Evolutionary conservation across 305 asterid genomes (phyloP), one percentile per base, ranked within the genome.

Genomic region (Solanum aculeatissimum): DNA sequence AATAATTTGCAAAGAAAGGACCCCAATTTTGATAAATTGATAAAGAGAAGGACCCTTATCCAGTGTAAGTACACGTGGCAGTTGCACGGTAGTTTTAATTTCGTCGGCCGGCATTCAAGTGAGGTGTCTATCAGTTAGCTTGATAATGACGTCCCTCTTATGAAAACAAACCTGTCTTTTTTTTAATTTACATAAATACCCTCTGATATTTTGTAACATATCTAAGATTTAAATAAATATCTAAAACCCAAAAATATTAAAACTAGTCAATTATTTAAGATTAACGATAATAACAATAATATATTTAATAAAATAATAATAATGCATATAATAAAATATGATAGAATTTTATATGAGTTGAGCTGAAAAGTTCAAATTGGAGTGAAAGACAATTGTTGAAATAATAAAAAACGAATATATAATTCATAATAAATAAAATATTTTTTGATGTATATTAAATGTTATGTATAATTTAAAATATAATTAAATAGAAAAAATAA

Each of bases 41-140:
- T 21, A 57, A 57, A 29, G 18, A 18, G 27, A 53, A 55, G 85
- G 25, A 75, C 43, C 90, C 93, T 92, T 89, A 90, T 90, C 95
- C 88, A 18, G 11, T 71, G 21, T 57, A 9, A 25, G 68, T 43
- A 88, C 87, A 89, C 93, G 91, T 90, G 93, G 92, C 91, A 88
- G 32, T 51, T 78, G 15, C 42, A 27, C 58, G 80, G 69, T 29
- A 40, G 19, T 74, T 71, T 62, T 57, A 78, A 57, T 75, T 43
- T 62, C 84, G 85, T 84, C 85, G 51, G 91, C 84, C 90, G 88
- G 88, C 92, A 74, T 60, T 70, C 84, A 83, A 27, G 86, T 79
- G 69, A 23, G 13, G 66, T 58, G 66, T 21, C 18, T 84, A 71
- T 87, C 85, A 51, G 83, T 16, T 51, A 40, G 49, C 83, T 71